Base-by-base conservation (phyloP, 164 flowering plant genomes). In the Umbilicus rupestris region DNA sequence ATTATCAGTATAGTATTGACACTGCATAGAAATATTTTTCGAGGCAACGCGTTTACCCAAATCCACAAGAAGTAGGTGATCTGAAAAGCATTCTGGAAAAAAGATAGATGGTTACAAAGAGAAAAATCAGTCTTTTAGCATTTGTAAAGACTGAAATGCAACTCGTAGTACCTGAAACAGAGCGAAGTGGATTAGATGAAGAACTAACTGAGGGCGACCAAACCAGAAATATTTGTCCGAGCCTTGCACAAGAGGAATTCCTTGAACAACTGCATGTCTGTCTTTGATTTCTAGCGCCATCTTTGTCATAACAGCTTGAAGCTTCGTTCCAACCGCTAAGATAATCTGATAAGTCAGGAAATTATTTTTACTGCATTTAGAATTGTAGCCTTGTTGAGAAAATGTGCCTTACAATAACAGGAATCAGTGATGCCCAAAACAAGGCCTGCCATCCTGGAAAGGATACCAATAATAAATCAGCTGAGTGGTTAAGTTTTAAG, bases 61-160 rank as follows among this genome's bases (percentile, higher is more conserved):
- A 90, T 95, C 97, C 97, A 95, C 7, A 92, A 68, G 83, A 92
- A 89, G 73, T 88, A 85, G 45, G 92, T 92, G 42, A 92, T 83
- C 76, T 92, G 90, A 69, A 95, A 92, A 9, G 99, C 96, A 68
- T 95, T 95, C 99, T 95, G 97, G 12, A 62, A 28, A 1, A 9
- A n/a, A n/a, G 3, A 47, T 16, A 19, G 19, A 45, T 35, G 7
- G 8, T 16, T 6, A 19, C 26, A 19, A 16, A 24, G 8, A 11
- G 8, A 49, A 24, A 49, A 49, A 6, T 19, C 24, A 24, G 26
- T 7, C 26, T 24, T 16, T n/a, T 7, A 0, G 39, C 20, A 8
- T n/a, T 12, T 26, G 41, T 24, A 17, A 29, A 64, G 7, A 39
- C n/a, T n/a, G n/a, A n/a, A n/a, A n/a, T n/a, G n/a, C n/a, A n/a